phyloP scores from a whole-genome alignment of 2,329 filamentous ascomycete species.

The Penicillium fuscoglaucum region DNA sequence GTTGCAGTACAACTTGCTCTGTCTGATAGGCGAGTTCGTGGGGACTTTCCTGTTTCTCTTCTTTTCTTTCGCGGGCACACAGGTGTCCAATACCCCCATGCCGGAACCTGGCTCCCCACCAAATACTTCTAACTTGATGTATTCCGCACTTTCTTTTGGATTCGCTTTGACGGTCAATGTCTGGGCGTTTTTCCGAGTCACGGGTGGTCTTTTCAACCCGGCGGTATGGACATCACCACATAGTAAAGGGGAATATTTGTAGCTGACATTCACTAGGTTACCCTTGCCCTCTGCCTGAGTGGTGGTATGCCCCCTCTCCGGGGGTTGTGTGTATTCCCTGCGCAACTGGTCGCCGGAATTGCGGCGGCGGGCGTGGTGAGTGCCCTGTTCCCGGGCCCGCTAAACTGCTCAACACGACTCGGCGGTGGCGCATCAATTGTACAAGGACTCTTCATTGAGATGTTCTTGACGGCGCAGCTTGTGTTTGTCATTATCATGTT shows the following conservation, averaged over 20 bases:
- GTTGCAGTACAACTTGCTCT: slow-evolving; percentile 48
- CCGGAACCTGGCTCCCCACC: slow-evolving; percentile 34
- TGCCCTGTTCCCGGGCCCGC: slow-evolving; percentile 58
- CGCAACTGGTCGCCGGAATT: slow-evolving; percentile 61
- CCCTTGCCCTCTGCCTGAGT: slow-evolving; percentile 60
- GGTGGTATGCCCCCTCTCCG: slow-evolving; percentile 58
- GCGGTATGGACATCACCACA: slow-evolving; percentile 34
- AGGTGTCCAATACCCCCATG: slow-evolving; percentile 46
- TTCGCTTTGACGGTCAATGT: slow-evolving; percentile 54
- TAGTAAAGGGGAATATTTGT: neutral
- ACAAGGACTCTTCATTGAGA: slow-evolving; percentile 66
- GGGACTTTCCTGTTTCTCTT: slow-evolving; percentile 55
- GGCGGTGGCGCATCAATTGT: slow-evolving; percentile 52
- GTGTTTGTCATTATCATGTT: slow-evolving; percentile 68
- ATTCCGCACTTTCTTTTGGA: slow-evolving; percentile 47
- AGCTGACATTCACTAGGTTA: slow-evolving; percentile 42
- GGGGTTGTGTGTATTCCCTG: slow-evolving; percentile 53
- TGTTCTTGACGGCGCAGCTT: slow-evolving; percentile 64
- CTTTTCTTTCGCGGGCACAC: slow-evolving; percentile 50
- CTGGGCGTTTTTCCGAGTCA: slow-evolving; percentile 56
- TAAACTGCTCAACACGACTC: slow-evolving; percentile 59
- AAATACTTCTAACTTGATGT: slow-evolving; percentile 42
- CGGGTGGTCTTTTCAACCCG: slow-evolving; percentile 55
- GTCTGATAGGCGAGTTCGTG: slow-evolving; percentile 52
- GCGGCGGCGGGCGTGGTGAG: slow-evolving; percentile 59